Conservation (phyloP, 768 basidiomycete genomes). For the Chalciporus chontae region DNA sequence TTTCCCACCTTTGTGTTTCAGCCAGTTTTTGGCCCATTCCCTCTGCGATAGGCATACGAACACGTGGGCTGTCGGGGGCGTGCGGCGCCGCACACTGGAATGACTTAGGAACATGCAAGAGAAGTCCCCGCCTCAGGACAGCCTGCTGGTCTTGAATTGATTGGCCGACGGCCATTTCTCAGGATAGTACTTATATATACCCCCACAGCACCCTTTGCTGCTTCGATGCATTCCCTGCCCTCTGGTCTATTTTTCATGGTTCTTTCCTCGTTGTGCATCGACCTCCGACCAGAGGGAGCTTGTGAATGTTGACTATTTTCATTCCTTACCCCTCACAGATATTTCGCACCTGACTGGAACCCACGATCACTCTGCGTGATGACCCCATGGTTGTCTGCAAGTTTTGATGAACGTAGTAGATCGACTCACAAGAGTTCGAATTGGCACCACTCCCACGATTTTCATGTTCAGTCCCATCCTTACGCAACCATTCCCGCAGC, state of each 20-base stretch:
- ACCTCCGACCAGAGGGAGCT: slow-evolving; percentile 8
- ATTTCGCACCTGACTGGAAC: background rate
- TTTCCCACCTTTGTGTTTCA: slow-evolving; percentile 17
- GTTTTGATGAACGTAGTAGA: background rate
- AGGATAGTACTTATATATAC: slow-evolving; percentile 18
- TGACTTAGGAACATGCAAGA: slow-evolving; percentile 11
- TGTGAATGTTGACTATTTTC: background rate
- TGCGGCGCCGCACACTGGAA: slow-evolving; percentile 17
- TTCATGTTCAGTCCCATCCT: background rate
- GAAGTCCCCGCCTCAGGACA: slow-evolving; percentile 7
- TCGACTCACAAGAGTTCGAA: background rate
- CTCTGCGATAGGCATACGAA: slow-evolving; percentile 16
- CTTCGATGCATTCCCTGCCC: slow-evolving; percentile 2
- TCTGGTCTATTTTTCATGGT: slow-evolving; percentile 1
- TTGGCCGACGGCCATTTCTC: slow-evolving; percentile 10
- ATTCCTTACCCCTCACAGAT: background rate
- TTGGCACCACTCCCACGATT: background rate
- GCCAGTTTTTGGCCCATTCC: slow-evolving; percentile 8
- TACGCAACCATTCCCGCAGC: background rate
- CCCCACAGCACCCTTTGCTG: slow-evolving; percentile 5
- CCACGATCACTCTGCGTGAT: slow-evolving; percentile 5
- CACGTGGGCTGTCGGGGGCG: slow-evolving; percentile 13
- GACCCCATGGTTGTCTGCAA: slow-evolving; percentile 8
- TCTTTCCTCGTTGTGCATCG: slow-evolving; percentile 15
- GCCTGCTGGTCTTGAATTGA: slow-evolving; percentile 1